These are phyloP conservation scores for Pouteria glomerata DNA, from an alignment of 148 eudicot species.

Conservation along the genomic window DNA sequence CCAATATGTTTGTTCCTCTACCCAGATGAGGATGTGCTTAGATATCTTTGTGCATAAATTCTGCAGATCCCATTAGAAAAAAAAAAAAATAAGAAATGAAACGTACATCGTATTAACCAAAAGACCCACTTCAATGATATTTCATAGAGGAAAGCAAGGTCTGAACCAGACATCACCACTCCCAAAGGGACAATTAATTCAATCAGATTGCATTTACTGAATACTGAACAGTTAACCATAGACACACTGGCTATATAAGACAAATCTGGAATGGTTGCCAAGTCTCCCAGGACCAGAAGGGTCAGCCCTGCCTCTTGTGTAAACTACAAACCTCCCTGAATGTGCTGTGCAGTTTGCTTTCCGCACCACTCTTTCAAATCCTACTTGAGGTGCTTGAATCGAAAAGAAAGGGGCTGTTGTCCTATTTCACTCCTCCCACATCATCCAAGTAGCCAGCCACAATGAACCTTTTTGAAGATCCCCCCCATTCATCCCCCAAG, in stretches of 20 bases:
- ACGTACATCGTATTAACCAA: background rate
- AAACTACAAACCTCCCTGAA: no score
- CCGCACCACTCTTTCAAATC: no score
- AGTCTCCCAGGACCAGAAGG: background rate
- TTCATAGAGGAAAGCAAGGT: background rate
- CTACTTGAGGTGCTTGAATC: no score
- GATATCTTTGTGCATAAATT: conserved; percentile 45
- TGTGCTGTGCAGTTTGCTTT: no score
- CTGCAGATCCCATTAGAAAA: conserved; percentile 34
- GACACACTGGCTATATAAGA: background rate
- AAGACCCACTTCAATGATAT: conserved; percentile 2
- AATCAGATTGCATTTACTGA: background rate
- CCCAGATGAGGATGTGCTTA: conserved; percentile 78
- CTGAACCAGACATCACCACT: background rate
- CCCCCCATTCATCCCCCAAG: background rate
- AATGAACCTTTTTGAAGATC: background rate
- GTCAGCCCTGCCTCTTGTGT: background rate
- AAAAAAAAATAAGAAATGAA: background rate
- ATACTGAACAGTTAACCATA: background rate
- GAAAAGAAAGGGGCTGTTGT: background rate
- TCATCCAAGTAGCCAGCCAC: conserved; percentile 2
- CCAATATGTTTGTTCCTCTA: conserved; percentile 97
- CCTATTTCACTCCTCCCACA: background rate
- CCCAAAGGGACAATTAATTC: background rate
- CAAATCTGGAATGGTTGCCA: background rate